Evolutionary conservation across 2,329 filamentous ascomycete species (phyloP).

Genomic region (Gnomoniopsis smithogilvyi): DNA sequence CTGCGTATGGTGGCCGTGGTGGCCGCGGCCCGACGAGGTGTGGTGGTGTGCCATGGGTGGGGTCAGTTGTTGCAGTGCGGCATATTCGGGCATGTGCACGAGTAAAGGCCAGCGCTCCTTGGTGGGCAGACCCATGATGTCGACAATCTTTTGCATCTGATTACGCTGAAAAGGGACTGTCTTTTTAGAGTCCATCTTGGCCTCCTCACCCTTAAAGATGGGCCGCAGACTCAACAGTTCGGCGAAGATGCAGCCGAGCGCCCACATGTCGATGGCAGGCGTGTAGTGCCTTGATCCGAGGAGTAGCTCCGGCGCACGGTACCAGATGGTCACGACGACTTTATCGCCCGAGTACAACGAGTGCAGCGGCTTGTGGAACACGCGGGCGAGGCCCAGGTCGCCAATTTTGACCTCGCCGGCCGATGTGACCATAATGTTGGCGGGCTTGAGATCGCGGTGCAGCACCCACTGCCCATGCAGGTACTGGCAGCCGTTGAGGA

Average conservation of each 20-base stretch:
- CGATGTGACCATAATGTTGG: constrained; percentile 98
- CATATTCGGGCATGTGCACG: constrained; percentile 81
- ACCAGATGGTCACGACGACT: constrained; percentile 99
- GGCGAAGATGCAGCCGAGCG: constrained; percentile 95
- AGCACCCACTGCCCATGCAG: constrained; percentile 96
- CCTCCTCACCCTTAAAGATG: constrained; percentile 98
- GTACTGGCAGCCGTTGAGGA: constrained; percentile 92
- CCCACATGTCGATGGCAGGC: constrained; percentile 95
- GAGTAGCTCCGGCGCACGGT: constrained; percentile 89
- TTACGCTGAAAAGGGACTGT: constrained; percentile 96
- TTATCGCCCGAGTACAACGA: constrained; percentile 93
- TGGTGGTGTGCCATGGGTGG: constrained; percentile 45
- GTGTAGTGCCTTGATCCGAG: constrained; percentile 95
- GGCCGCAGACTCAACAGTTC: constrained; percentile 86
- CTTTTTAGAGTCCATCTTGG: constrained; percentile 98
- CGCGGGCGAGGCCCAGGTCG: constrained; percentile 83
- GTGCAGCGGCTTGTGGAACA: constrained; percentile 92
- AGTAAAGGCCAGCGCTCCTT: constrained; percentile 88
- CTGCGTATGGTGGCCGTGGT: constrained; percentile 46
- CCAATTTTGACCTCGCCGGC: constrained; percentile 89
- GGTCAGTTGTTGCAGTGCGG: constrained; percentile 60
- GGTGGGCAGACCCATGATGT: constrained; percentile 87
- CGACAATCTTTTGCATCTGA: constrained; percentile 98
- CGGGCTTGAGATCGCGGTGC: constrained; percentile 76
- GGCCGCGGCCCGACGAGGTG: constrained; percentile 25